These are phyloP conservation scores for Rosa lucieae DNA, from an alignment of 306 rosid species.

Conservation along the genomic window DNA sequence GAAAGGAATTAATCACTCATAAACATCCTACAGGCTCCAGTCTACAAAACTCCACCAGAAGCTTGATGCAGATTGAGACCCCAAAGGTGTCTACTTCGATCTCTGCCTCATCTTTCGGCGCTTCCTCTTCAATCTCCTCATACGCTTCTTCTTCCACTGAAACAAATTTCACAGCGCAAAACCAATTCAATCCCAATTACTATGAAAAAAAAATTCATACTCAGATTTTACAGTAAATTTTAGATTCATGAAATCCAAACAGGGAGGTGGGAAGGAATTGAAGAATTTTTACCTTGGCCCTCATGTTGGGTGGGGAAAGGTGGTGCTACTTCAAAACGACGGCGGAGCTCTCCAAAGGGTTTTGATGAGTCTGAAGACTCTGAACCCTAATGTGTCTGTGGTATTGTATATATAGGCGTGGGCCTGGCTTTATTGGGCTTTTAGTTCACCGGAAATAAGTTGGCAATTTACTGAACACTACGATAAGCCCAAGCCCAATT, in stretches of 20 bases:
- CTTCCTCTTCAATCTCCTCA: slow-evolving; percentile 96
- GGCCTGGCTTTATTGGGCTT: neutral
- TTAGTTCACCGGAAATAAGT: neutral
- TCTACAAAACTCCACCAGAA: slow-evolving; percentile 13
- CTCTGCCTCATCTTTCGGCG: slow-evolving; percentile 98
- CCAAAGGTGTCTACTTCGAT: slow-evolving; percentile 54
- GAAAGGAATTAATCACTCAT: slow-evolving; percentile 13
- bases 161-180: neutral
- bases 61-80: slow-evolving; percentile 8
- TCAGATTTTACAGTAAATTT: neutral
- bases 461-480: neutral
- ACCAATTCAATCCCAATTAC: neutral
- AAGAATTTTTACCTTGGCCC: slow-evolving; percentile 34
- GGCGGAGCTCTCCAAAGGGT: neutral
- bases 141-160: slow-evolving; percentile 99
- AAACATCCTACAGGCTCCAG: slow-evolving; percentile 3
- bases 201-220: neutral
- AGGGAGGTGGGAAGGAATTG: neutral
- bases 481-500: neutral
- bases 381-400: neutral
- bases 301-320: slow-evolving; percentile 18
- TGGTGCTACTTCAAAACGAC: slow-evolving; percentile 6
- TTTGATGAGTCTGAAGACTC: neutral
- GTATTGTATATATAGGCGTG: neutral
- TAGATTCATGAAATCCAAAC: neutral